Conservation (phyloP, 331 rosid genomes). For the Saraca asoca region DNA sequence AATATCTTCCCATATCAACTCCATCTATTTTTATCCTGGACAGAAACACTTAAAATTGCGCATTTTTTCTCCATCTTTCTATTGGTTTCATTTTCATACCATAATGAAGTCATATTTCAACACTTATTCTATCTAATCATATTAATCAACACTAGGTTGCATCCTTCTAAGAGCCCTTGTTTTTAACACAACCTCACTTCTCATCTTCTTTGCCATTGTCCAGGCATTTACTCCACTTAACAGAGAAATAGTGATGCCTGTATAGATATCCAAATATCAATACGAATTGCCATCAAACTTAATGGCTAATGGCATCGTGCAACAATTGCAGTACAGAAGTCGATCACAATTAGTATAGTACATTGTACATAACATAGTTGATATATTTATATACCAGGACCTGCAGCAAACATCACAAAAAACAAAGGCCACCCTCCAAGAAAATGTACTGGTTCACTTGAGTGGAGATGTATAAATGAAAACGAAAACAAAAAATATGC, state of each 20-base stretch:
- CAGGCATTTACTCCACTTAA: slow-evolving; percentile 17
- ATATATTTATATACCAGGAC: not conserved
- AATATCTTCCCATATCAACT: not conserved
- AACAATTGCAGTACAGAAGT: slow-evolving; percentile 17
- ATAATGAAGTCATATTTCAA: not conserved
- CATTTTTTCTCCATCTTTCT: slow-evolving; percentile 7
- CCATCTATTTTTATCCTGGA: not conserved
- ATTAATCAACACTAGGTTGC: not conserved
- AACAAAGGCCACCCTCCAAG: slow-evolving; percentile 1
- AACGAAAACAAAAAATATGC: slow-evolving; percentile 16
- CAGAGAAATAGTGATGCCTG: slow-evolving; percentile 15
- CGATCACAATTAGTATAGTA: slow-evolving; percentile 19
- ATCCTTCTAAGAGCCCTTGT: not conserved
- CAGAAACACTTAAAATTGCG: not conserved
- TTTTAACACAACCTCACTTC: slow-evolving; percentile 26
- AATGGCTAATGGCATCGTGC: slow-evolving; percentile 9
- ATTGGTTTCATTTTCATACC: not conserved
- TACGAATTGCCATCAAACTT: slow-evolving; percentile 20
- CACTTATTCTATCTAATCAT: slow-evolving; percentile 17
- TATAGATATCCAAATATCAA: slow-evolving; percentile 11
- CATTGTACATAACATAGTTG: not conserved
- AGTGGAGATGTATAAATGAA: slow-evolving; percentile 14
- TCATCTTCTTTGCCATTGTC: slow-evolving; percentile 27
- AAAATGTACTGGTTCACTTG: slow-evolving; percentile 20
- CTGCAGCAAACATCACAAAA: slow-evolving; percentile 9